Conservation (phyloP, 106 monocot species). For the Xerophyta viscosa region DNA sequence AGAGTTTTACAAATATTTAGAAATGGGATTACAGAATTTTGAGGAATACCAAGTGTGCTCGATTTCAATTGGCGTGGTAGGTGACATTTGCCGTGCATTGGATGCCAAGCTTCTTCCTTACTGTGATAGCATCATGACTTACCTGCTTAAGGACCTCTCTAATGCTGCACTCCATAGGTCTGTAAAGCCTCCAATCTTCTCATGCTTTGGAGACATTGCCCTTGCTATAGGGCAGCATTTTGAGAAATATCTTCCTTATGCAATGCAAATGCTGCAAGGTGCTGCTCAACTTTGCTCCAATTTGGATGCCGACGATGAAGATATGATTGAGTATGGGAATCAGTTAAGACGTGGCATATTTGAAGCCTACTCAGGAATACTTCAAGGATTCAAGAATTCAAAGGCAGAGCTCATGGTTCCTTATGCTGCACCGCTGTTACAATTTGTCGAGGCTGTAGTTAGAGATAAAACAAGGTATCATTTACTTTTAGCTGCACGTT, state of each 20-base stretch:
- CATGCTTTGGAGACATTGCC: constrained; percentile 86
- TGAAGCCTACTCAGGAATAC: constrained; percentile 90
- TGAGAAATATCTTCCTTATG: constrained; percentile 70
- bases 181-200: constrained; percentile 81
- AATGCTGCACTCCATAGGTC: constrained; percentile 63
- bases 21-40: constrained; percentile 74
- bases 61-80: constrained; percentile 76
- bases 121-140: constrained; percentile 80
- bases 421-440: constrained; percentile 47
- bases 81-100: constrained; percentile 76
- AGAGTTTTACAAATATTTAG: constrained; percentile 62
- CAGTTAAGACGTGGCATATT: constrained; percentile 78
- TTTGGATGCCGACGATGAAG: constrained; percentile 52
- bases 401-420: constrained; percentile 73
- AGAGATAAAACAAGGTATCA: constrained; percentile 47
- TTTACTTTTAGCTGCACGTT: too few relatives aligned
- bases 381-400: constrained; percentile 82
- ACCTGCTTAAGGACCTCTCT: constrained; percentile 69
- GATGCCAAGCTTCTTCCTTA: constrained; percentile 59
- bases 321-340: constrained; percentile 77
- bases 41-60: constrained; percentile 87
- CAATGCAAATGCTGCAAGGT: constrained; percentile 69
- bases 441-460: constrained; percentile 58
- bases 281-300: constrained; percentile 45
- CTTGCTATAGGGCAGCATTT: constrained; percentile 75